Base-by-base conservation (phyloP, 108 stramenopile genomes). In the Nannochloropsis salina region DNA sequence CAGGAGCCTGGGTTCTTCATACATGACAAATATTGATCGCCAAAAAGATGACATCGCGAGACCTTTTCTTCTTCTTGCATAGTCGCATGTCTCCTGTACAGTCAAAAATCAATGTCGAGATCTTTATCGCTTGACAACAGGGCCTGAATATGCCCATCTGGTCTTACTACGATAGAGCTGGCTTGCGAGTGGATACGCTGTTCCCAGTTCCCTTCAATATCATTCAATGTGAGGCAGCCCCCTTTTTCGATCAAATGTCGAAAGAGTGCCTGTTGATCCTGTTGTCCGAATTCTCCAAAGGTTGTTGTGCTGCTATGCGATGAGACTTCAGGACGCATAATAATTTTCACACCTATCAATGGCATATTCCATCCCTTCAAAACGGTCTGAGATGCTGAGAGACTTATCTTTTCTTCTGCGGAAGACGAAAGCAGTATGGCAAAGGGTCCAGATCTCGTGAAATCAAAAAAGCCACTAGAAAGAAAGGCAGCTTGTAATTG, bases 141-240 rank as follows among this genome's bases (percentile, higher is more conserved):
- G 61, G 61, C 61, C 61, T n/a, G n/a, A 74, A 74, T 74, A 74
- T 74, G 61, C 8, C 61, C 61, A n/a, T 74, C 61, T 74, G 61
- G 61, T 74, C 61, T 74, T n/a, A 74, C 15, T n/a, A 74, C 1
- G 61, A 74, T n/a, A 74, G 20, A 15, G 20, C 20, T n/a, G 20
- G 20, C 61, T 74, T n/a, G n/a, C 15, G 4, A 74, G n/a, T 15
- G 8, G 20, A 74, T 74, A n/a, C 61, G 61, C n/a, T n/a, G 61
- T n/a, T 74, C 61, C 61, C 61, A 74, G 15, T 74, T n/a, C 15
- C 61, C 61, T 3, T 74, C 61, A 15, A n/a, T 3, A n/a, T 74
- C 61, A 15, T 74, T n/a, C 20, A 74, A n/a, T n/a, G 15, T 15
- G 20, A 74, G 6, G 61, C n/a, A n/a, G 8, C 61, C 8, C n/a